phyloP scores from a whole-genome alignment of 305 asterid genomes.

The Salvia sclarea region DNA sequence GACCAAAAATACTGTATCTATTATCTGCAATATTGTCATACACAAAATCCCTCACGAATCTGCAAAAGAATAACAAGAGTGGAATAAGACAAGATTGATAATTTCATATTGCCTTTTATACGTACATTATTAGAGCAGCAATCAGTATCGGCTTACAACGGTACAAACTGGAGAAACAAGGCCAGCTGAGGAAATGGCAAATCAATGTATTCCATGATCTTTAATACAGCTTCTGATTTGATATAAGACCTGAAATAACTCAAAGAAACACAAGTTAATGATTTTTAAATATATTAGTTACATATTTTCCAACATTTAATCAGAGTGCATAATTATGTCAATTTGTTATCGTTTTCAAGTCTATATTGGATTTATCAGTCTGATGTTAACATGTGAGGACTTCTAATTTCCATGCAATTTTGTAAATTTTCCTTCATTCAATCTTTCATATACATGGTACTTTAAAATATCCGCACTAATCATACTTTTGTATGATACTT shows the following conservation, averaged over 20 bases:
- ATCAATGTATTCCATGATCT: slow-evolving; percentile 83
- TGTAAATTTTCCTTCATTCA: no score
- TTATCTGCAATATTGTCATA: slow-evolving; percentile 85
- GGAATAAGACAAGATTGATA: slow-evolving; percentile 18
- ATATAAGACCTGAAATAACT: slow-evolving; percentile 66
- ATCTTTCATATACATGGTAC: no score
- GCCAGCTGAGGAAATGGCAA: slow-evolving; percentile 89
- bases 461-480: no score
- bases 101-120: neutral
- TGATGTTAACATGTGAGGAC: no score
- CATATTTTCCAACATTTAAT: neutral
- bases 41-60: slow-evolving; percentile 72
- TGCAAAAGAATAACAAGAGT: slow-evolving; percentile 44
- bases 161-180: slow-evolving; percentile 63
- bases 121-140: slow-evolving; percentile 1
- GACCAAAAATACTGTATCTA: slow-evolving; percentile 82
- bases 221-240: slow-evolving; percentile 87
- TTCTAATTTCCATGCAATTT: no score
- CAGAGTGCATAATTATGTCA: no score
- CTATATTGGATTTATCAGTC: no score
- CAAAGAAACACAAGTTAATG: neutral
- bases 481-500: no score
- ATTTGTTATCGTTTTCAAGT: no score
- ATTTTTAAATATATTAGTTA: neutral
- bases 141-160: slow-evolving; percentile 55